phyloP scores from a whole-genome alignment of 495 filamentous ascomycete genomes.

The Geoglossum glabrum region DNA sequence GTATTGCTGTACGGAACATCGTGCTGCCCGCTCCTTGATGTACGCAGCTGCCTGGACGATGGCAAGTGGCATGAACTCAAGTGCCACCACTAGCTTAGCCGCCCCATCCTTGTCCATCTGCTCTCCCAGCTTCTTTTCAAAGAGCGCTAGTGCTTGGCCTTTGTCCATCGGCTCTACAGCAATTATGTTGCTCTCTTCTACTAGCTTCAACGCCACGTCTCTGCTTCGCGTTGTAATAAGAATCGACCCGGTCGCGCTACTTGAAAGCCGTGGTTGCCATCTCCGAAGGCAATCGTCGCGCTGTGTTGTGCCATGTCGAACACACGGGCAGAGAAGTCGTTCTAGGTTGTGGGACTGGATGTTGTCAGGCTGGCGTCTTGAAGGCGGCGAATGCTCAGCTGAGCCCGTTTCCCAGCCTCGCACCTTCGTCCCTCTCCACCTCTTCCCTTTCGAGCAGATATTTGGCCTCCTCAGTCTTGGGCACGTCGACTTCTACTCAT shows the following conservation, averaged over 20 bases:
- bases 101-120: slow-evolving; percentile 1
- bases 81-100: slow-evolving; percentile 4
- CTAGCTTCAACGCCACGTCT: slow-evolving; percentile 11
- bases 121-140: slow-evolving; percentile 20
- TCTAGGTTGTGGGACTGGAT: background rate
- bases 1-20: slow-evolving; percentile 17
- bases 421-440: slow-evolving; percentile 3
- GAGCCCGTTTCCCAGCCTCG: background rate
- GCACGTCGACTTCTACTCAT: slow-evolving; percentile 8
- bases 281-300: slow-evolving; percentile 3
- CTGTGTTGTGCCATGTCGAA: slow-evolving; percentile 1
- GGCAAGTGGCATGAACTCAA: slow-evolving; percentile 11
- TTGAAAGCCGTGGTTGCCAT: slow-evolving; percentile 4
- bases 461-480: background rate
- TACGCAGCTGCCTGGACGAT: background rate
- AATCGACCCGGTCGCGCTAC: background rate
- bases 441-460: background rate
- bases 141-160: slow-evolving; percentile 17
- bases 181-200: slow-evolving; percentile 21
- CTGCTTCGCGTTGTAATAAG: background rate
- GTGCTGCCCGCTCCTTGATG: background rate
- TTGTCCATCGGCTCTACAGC: slow-evolving; percentile 19
- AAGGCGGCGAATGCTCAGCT: too few species aligned
- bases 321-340: background rate
- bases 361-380: too few species aligned